Evolutionary conservation across 2,329 filamentous ascomycete genomes (phyloP).

Genomic region (Stylonectria norvegica): DNA sequence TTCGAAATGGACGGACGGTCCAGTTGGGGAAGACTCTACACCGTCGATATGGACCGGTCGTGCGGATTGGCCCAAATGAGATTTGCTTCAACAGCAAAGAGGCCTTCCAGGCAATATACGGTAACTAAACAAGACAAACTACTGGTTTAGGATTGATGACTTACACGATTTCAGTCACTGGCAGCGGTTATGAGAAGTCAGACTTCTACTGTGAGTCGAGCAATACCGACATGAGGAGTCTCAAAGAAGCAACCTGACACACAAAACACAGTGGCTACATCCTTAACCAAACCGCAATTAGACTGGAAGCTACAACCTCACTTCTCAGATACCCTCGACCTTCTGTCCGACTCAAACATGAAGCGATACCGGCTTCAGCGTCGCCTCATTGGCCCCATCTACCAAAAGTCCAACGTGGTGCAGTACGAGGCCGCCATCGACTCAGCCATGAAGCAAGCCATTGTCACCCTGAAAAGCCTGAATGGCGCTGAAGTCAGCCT

Average conservation of each 20-base stretch:
- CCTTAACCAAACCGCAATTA: constrained; percentile 41
- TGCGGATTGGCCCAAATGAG: constrained; percentile 53
- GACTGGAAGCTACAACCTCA: constrained; percentile 35
- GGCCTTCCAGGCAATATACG: constrained; percentile 47
- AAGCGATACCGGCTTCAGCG: constrained; percentile 48
- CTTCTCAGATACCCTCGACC: constrained; percentile 46
- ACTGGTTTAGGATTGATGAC: neutral
- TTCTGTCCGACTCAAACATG: constrained; percentile 47
- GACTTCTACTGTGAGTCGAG: constrained; percentile 47
- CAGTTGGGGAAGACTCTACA: constrained; percentile 44
- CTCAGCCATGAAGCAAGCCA: constrained; percentile 33
- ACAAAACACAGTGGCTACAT: constrained; percentile 40
- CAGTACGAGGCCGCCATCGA: constrained; percentile 43
- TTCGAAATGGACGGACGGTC: constrained; percentile 41
- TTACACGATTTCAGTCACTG: constrained; percentile 34
- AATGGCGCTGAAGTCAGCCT: constrained; percentile 43
- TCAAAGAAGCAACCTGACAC: neutral
- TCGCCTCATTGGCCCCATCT: constrained; percentile 47
- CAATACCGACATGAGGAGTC: neutral
- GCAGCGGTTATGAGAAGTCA: constrained; percentile 48
- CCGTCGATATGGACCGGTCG: constrained; percentile 44
- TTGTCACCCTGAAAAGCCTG: constrained; percentile 36
- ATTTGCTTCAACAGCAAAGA: constrained; percentile 50
- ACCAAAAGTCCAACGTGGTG: constrained; percentile 41
- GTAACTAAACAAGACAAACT: constrained; percentile 28